These are phyloP conservation scores for Russula dissimulans DNA, from an alignment of 768 basidiomycete genomes.

Conservation along the genomic window DNA sequence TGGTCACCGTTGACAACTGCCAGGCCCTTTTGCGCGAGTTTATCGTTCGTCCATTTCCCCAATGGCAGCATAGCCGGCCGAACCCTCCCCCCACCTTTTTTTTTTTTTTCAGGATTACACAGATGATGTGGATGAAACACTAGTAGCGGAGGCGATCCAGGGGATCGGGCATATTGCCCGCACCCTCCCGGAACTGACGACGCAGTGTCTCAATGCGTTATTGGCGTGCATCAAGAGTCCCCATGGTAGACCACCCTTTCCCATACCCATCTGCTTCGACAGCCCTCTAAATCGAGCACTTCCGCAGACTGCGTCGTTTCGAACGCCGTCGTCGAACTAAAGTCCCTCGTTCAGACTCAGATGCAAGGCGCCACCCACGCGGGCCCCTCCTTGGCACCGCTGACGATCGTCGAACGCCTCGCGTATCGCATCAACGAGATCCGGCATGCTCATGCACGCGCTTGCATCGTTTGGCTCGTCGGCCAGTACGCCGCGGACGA, in stretches of 20 bases:
- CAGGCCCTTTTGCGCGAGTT: conserved; percentile 72
- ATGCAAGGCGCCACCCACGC: conserved; percentile 30
- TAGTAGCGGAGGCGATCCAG: conserved; percentile 63
- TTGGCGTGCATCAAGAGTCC: conserved; percentile 72
- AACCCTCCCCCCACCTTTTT: not conserved
- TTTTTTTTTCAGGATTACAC: conserved; percentile 54
- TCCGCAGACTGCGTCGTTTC: conserved; percentile 64
- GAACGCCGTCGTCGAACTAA: conserved; percentile 76
- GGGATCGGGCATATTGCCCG: conserved; percentile 74
- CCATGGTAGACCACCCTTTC: conserved; percentile 36
- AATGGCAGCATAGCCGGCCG: not conserved
- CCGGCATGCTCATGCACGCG: conserved; percentile 67
- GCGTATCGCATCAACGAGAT: conserved; percentile 74
- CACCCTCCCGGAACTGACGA: conserved; percentile 54
- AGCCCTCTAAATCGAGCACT: not conserved
- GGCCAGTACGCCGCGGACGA: conserved; percentile 73
- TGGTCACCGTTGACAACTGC: conserved; percentile 61
- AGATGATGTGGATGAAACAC: conserved; percentile 62
- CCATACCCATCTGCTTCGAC: not conserved
- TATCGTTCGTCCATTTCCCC: conserved; percentile 44
- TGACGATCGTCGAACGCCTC: conserved; percentile 68
- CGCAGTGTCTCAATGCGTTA: conserved; percentile 66
- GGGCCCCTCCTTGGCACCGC: conserved; percentile 27
- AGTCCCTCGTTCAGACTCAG: conserved; percentile 70
- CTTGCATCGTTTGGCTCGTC: conserved; percentile 87